Evolutionary conservation across 2,329 filamentous ascomycete species (phyloP).

Genomic region (Alternaria novae-zelandiae): DNA sequence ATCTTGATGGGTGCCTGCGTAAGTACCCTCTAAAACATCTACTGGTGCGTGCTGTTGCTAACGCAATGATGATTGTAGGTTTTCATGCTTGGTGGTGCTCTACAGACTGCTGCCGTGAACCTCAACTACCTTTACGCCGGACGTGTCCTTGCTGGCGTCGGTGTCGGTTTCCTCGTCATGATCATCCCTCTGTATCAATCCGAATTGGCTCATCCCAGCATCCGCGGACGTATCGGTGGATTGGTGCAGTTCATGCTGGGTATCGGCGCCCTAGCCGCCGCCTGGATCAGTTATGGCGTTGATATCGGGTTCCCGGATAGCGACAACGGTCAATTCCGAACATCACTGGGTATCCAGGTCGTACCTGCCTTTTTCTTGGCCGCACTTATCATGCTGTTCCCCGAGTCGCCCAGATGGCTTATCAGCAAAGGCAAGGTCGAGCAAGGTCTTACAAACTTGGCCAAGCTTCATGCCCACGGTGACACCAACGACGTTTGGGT

Average conservation of each 20-base stretch:
- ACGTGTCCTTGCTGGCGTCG: slow-evolving; percentile 71
- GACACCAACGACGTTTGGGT: slow-evolving; percentile 72
- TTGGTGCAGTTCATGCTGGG: slow-evolving; percentile 86
- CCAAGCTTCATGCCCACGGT: slow-evolving; percentile 72
- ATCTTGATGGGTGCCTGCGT: slow-evolving; percentile 74
- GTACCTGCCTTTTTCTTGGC: slow-evolving; percentile 70
- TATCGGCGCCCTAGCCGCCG: slow-evolving; percentile 73
- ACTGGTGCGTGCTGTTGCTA: background rate
- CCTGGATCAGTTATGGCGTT: slow-evolving; percentile 75
- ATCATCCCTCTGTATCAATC: slow-evolving; percentile 77
- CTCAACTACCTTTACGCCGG: slow-evolving; percentile 72
- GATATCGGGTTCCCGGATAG: slow-evolving; percentile 58
- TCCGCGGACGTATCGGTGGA: slow-evolving; percentile 75
- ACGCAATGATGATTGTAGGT: background rate
- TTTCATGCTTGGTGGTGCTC: slow-evolving; percentile 73
- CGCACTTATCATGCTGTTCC: slow-evolving; percentile 73
- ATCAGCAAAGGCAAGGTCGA: slow-evolving; percentile 73
- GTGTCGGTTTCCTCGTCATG: slow-evolving; percentile 68
- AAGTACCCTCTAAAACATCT: background rate
- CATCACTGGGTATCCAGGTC: slow-evolving; percentile 73
- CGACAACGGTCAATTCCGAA: slow-evolving; percentile 64
- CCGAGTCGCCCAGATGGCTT: slow-evolving; percentile 72
- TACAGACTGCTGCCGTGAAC: slow-evolving; percentile 72
- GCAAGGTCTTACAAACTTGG: slow-evolving; percentile 70
- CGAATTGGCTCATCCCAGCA: slow-evolving; percentile 78